Percentiles rank a stretch among this genome's conserved stretches.
phyloP scores from a whole-genome alignment of 1,284 basidiomycete species.

The Boletus mariae region DNA sequence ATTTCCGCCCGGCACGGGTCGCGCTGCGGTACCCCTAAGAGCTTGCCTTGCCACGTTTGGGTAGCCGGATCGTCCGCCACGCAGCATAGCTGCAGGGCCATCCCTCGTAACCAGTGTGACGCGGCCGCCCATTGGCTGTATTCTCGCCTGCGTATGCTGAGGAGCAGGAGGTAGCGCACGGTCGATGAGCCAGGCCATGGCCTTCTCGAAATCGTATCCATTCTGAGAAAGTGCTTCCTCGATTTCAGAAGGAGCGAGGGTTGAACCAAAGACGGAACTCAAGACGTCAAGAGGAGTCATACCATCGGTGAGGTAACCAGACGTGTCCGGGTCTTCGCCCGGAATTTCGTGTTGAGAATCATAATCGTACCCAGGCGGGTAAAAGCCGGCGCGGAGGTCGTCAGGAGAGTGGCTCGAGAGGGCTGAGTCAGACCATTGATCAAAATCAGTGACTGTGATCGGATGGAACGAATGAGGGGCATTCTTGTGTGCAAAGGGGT shows the following conservation, averaged over 20 bases:
- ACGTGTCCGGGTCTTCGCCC: conserved; percentile 51
- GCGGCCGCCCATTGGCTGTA: conserved; percentile 60
- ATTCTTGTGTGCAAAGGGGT: conserved; percentile 58
- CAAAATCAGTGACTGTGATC: conserved; percentile 59
- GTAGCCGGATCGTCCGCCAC: conserved; percentile 47
- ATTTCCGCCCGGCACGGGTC: conserved; percentile 52
- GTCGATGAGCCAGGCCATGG: conserved; percentile 91
- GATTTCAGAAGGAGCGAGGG: conserved; percentile 83
- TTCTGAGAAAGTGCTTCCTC: conserved; percentile 89
- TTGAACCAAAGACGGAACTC: conserved; percentile 86
- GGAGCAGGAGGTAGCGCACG: conserved; percentile 49
- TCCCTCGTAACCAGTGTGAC: conserved; percentile 62
- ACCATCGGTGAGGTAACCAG: conserved; percentile 63
- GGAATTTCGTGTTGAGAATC: conserved; percentile 38
- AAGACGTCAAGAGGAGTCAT: conserved; percentile 98
- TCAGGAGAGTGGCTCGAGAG: conserved; percentile 42
- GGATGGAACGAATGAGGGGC: conserved; percentile 57
- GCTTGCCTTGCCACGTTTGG: conserved; percentile 33
- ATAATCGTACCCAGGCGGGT: conserved; percentile 33
- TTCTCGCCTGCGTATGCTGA: conserved; percentile 44
- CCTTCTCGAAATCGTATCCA: conserved; percentile 91
- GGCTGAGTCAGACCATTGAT: conserved; percentile 57
- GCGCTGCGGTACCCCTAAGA: conserved; percentile 52
- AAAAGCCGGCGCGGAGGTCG: conserved; percentile 37
- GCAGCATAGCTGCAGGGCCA: conserved; percentile 32